Evolutionary conservation across 2,329 filamentous ascomycete species (phyloP).

Genomic region (Pseudocercospora macadamiae): DNA sequence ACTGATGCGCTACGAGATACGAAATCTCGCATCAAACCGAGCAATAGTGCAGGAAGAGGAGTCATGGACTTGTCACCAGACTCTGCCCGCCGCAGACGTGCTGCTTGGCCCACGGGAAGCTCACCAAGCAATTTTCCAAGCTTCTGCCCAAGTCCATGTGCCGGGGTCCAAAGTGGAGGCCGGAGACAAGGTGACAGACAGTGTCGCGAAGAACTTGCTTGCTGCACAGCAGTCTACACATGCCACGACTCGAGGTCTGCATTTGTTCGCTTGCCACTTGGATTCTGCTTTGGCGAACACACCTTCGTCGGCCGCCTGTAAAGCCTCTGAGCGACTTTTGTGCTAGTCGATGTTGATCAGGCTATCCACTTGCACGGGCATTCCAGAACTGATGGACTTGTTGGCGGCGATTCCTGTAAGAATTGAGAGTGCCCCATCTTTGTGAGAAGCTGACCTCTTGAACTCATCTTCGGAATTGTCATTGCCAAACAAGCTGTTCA

Average conservation of each 20-base stretch:
- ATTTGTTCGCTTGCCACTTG: too few species aligned
- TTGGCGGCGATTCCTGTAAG: constrained; percentile 7
- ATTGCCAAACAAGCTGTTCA: constrained; percentile 62
- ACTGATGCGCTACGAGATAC: too few species aligned
- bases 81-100: background rate
- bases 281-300: too few species aligned
- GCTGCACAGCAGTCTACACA: too few species aligned
- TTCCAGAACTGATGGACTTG: constrained; percentile 1
- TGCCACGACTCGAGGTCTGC: too few species aligned
- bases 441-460: constrained; percentile 7
- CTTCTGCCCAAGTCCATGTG: background rate
- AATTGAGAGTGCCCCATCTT: constrained; percentile 11
- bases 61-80: background rate
- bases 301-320: too few species aligned
- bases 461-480: constrained; percentile 47
- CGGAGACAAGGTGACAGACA: too few species aligned
- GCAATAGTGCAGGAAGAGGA: background rate
- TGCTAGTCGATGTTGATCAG: background rate
- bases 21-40: background rate
- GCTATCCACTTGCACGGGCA: background rate
- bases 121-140: background rate
- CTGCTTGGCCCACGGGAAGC: background rate
- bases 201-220: too few species aligned
- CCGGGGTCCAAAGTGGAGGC: background rate
- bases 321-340: too few species aligned